Evolutionary conservation across 176 grass and related monocot genomes (phyloP).

Genomic region (Poa pratensis): DNA sequence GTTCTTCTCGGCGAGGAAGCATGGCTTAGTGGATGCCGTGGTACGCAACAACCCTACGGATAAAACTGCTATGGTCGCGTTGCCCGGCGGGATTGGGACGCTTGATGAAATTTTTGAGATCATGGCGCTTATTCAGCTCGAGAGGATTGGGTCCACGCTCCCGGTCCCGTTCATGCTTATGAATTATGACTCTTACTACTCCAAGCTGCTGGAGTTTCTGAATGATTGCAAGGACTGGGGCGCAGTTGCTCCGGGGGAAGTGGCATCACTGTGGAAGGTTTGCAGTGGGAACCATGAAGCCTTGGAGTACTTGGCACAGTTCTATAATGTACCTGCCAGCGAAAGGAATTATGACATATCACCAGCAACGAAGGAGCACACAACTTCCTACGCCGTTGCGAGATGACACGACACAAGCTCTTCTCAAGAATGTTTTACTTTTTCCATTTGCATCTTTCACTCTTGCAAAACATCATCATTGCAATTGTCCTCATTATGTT

Average conservation of each 20-base stretch:
- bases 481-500: background rate
- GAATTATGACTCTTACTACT: constrained; percentile 89
- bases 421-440: background rate
- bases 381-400: constrained; percentile 8
- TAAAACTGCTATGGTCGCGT: constrained; percentile 58
- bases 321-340: constrained; percentile 51
- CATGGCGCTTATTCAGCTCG: constrained; percentile 71
- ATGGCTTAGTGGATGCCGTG: constrained; percentile 78
- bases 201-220: constrained; percentile 81
- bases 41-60: constrained; percentile 56
- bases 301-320: constrained; percentile 76
- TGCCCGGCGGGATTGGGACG: constrained; percentile 80
- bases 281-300: constrained; percentile 76
- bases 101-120: constrained; percentile 88
- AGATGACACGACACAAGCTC: background rate
- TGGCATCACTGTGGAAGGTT: constrained; percentile 79
- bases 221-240: constrained; percentile 73
- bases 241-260: constrained; percentile 67
- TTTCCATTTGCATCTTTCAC: background rate
- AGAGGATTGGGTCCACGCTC: constrained; percentile 70
- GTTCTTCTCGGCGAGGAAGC: constrained; percentile 94
- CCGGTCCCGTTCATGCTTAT: constrained; percentile 71
- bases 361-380: constrained; percentile 37
- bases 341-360: constrained; percentile 53
- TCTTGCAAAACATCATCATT: background rate